Evolutionary conservation across 495 filamentous ascomycete species (phyloP), one percentile per base, ranked within the genome.

Genomic region (Aspergillus kassunensis): DNA sequence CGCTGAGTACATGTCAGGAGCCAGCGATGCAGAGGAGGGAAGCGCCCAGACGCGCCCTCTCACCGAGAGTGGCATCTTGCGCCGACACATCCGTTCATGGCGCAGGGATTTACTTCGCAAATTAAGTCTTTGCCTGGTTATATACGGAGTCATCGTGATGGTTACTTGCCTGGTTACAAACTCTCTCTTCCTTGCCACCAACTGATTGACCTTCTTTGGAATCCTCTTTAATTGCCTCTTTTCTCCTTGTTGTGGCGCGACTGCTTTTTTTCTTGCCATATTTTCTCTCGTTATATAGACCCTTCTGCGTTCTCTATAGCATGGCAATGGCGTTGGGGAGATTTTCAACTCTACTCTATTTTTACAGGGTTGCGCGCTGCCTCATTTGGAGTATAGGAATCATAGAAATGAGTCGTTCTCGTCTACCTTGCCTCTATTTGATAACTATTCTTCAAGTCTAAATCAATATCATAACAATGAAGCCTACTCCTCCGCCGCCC

Each of bases 61-160:
- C 30, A 70, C 70, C 0, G 70, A 69, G 7, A 74, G 74, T 43
- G 78, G 73, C 18, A 59, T 76, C 25, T 57, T 84, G 46, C 66
- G 68, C n/a, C 71, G 70, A n/a, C 75, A 74, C 54, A 71, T 56
- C 33, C 81, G 80, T 18, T 68, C 67, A 6, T 85, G 81, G 80
- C 70, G 75, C 50, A 71, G 72, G 44, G 76, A 70, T 9, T 52
- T 96, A 24, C 66, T 97, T 34, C 73, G 93, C 48, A 84, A 78
- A 59, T 67, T 89, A 46, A 84, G 90, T 48, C 68, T 97, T 20
- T 85, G 73, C 4, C 72, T 98, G 52, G 85, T 87, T 4, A 72
- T 89, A 15, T 98, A 97, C 70, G 93, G 93, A 8, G 49, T 87
- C 6, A 63, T 88, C 43, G 90, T 98, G 31, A 98, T 98, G 93